These are phyloP conservation scores for Rhizopogon roseolus DNA, from an alignment of 768 basidiomycete genomes.

Conservation along the genomic window DNA sequence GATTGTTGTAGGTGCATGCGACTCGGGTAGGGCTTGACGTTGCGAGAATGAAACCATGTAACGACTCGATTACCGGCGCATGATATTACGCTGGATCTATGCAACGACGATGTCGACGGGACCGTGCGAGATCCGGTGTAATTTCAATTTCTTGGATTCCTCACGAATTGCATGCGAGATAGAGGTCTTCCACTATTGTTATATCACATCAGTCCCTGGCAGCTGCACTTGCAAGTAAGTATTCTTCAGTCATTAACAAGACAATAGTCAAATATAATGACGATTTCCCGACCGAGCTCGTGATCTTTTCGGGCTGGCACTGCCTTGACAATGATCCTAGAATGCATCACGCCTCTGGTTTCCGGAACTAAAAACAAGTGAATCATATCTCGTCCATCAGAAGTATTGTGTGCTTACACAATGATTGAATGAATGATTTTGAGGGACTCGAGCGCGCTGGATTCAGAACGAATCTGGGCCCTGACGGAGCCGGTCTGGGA, in stretches of 20 bases:
- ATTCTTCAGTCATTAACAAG: not conserved
- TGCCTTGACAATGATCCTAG: constrained; percentile 18
- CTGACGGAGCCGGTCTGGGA: constrained; percentile 31
- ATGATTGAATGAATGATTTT: constrained; percentile 24
- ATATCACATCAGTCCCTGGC: constrained; percentile 11
- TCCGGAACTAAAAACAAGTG: constrained; percentile 21
- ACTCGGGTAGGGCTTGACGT: constrained; percentile 37
- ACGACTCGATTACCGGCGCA: constrained; percentile 18
- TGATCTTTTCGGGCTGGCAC: constrained; percentile 16
- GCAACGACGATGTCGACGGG: constrained; percentile 22
- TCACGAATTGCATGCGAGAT: constrained; percentile 8
- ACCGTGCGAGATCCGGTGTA: constrained; percentile 13
- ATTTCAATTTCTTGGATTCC: constrained; percentile 9
- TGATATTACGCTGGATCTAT: constrained; percentile 34
- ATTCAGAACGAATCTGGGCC: constrained; percentile 33
- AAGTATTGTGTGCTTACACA: not conserved
- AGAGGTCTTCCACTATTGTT: constrained; percentile 26
- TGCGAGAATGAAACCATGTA: not conserved
- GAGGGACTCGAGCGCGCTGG: constrained; percentile 31
- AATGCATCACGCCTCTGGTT: not conserved
- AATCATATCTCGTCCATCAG: not conserved
- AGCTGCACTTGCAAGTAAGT: constrained; percentile 11
- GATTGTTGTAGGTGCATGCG: constrained; percentile 59
- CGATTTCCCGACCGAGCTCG: constrained; percentile 19
- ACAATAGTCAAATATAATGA: constrained; percentile 21